A percentile compares a stretch with the other conserved stretches of the same genome.
Evolutionary conservation across 768 basidiomycete species (phyloP).

Genomic region (Hysterangium stoloniferum): DNA sequence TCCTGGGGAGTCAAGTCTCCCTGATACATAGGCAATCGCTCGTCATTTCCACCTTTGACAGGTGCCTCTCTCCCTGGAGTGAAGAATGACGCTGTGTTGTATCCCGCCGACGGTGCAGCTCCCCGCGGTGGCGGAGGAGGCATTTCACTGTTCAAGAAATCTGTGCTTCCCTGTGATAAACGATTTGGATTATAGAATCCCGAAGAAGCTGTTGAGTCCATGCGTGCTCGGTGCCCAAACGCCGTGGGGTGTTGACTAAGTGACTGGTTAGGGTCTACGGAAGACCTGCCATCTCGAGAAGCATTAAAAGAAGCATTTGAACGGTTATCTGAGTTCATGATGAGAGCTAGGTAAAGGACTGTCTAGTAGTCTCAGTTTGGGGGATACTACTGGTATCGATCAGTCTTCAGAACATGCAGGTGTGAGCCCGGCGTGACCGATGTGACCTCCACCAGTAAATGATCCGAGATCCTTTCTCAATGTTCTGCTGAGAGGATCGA

Average conservation of each 20-base stretch:
- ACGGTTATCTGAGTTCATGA: slow-evolving; percentile 61
- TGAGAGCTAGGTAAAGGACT: neutral
- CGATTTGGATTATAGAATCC: slow-evolving; percentile 6
- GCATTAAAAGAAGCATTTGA: slow-evolving; percentile 77
- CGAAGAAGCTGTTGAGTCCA: slow-evolving; percentile 59
- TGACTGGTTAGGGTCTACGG: slow-evolving; percentile 38
- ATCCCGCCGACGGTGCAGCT: slow-evolving; percentile 49
- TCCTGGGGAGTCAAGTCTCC: slow-evolving; percentile 24
- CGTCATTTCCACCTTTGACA: slow-evolving; percentile 69
- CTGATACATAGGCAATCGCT: slow-evolving; percentile 33
- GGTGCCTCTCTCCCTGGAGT: slow-evolving; percentile 67
- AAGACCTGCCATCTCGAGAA: slow-evolving; percentile 37
- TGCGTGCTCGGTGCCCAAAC: slow-evolving; percentile 43
- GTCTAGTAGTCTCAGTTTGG: neutral
- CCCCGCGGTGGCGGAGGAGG: slow-evolving; percentile 28
- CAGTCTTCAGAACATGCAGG: too few relatives aligned
- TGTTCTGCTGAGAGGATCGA: too few relatives aligned
- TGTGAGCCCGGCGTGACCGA: too few relatives aligned
- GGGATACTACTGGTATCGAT: too few relatives aligned
- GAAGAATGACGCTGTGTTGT: slow-evolving; percentile 64
- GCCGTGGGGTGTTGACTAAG: slow-evolving; percentile 7
- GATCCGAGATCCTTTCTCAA: too few relatives aligned
- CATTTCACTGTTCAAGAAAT: slow-evolving; percentile 6
- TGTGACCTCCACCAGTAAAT: too few relatives aligned
- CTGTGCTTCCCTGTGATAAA: slow-evolving; percentile 6